Percentiles rank a stretch among this genome's conserved stretches.
These are phyloP conservation scores for Leptodermis oblonga DNA, from an alignment of 257 asterid genomes.

Conservation along the genomic window DNA sequence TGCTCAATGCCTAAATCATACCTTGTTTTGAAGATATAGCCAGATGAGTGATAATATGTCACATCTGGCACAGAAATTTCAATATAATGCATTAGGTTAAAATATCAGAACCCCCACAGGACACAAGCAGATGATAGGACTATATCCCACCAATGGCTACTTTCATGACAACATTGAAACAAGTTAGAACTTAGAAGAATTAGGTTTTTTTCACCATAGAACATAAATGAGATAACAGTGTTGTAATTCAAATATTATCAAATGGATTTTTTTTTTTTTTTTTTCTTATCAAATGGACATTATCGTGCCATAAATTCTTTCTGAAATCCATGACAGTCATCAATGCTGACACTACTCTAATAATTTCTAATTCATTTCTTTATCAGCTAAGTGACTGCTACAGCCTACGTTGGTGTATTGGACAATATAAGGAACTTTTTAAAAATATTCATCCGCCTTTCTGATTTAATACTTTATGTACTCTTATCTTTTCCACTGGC, in stretches of 20 bases:
- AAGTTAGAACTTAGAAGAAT: neutral
- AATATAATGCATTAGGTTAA: slow-evolving; percentile 16
- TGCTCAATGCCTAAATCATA: slow-evolving; percentile 66
- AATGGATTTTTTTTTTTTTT: too few species aligned
- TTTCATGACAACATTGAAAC: neutral
- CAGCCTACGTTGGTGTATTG: neutral
- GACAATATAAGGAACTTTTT: too few species aligned
- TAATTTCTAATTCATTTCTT: neutral
- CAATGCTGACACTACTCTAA: neutral
- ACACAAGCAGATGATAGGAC: neutral
- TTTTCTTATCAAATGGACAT: neutral
- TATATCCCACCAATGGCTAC: neutral
- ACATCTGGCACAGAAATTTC: slow-evolving; percentile 30
- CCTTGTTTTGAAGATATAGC: slow-evolving; percentile 49
- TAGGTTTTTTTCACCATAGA: neutral
- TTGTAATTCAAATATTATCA: too few species aligned
- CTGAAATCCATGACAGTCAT: neutral
- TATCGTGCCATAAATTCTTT: neutral
- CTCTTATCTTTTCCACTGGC: neutral
- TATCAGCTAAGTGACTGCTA: neutral
- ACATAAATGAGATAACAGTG: neutral
- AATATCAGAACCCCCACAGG: slow-evolving; percentile 5
- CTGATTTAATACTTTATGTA: neutral
- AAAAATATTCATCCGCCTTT: neutral
- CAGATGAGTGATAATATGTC: slow-evolving; percentile 46